Evolutionary conservation across 176 grass and related monocot genomes (phyloP).

Genomic region (Lolium perenne): DNA sequence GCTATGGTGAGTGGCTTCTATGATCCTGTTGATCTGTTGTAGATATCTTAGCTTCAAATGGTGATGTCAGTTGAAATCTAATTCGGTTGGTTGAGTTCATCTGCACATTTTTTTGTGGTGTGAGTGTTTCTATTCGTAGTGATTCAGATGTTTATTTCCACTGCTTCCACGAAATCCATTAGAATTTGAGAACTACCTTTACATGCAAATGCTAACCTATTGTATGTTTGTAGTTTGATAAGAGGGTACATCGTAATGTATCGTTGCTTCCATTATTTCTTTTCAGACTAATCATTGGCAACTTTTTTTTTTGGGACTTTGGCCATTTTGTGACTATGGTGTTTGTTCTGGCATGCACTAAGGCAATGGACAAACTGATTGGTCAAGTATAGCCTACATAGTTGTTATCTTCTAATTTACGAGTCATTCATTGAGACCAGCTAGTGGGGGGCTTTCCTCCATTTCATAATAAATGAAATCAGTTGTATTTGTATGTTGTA

Average conservation of each 20-base stretch:
- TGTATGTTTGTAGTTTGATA: not conserved
- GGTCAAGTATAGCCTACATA: not conserved
- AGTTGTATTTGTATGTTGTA: not conserved
- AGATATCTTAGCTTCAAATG: not conserved
- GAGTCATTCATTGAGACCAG: conserved; percentile 13
- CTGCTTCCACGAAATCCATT: not conserved
- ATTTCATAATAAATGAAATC: not conserved
- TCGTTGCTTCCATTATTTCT: not conserved
- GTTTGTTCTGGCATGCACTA: not conserved
- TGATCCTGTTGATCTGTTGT: conserved; percentile 11
- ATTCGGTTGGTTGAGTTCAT: not conserved
- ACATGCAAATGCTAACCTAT: not conserved
- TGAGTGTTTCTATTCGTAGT: not conserved
- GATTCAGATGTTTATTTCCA: not conserved
- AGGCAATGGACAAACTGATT: conserved; percentile 5
- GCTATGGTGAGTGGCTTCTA: conserved; percentile 53
- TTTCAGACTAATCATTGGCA: not conserved
- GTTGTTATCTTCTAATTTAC: not conserved
- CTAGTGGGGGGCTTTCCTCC: not conserved
- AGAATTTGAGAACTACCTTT: conserved; percentile 1
- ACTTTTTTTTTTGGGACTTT: not conserved
- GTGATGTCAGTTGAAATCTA: not conserved
- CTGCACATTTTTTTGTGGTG: not conserved
- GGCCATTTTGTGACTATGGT: not conserved
- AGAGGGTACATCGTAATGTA: not conserved